Evolutionary conservation across 108 stramenopile genomes (phyloP), one percentile per base, ranked within the genome.

Genomic region (Schizochytrium sp.): DNA sequence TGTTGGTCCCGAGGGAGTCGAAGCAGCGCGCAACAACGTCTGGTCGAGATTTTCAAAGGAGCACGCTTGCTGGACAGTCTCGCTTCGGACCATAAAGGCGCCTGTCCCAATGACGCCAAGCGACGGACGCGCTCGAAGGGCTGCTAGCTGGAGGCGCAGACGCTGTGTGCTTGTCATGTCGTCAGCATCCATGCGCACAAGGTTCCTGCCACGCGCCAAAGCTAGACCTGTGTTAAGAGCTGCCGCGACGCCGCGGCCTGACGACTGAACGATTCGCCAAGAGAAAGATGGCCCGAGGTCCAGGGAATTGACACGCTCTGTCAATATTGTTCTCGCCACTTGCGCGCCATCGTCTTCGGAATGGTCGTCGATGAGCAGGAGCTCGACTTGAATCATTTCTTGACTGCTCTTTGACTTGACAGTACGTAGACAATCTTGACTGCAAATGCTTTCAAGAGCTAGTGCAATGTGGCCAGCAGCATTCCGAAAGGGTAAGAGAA

Each of bases 161-260:
- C 76, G 76, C 12, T 8, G 14, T 34, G 23, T 2, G 23, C 48
- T 83, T 12, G 48, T 25, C 12, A 83, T 4, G 48, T 83, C 76
- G 76, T 83, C 76, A 16, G 76, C 76, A 34, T 83, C 76, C 76
- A 83, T 83, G 6, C 76, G 76, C 19, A 53, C 12, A 55, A 83
- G 19, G 10, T 45, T 12, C 14, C 28, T 8, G 12, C 76, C 51
- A 55, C 23, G n/a, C 12, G 51, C 76, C 12, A 23, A 43, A 12
- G 76, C 76, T 6, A 83, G 19, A 12, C 76, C 76, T 34, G 76
- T 28, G 76, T 83, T 83, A 8, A 83, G 28, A 12, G 76, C 76
- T 6, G 23, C n/a, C 51, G 76, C 76, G 4, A 83, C 76, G 6
- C 76, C 48, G 51, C 76, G 41, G 16, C 55, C 55, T 16, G 55